A percentile compares a stretch with the other conserved stretches of the same genome.
These are phyloP conservation scores for Euclidium syriacum DNA, from an alignment of 345 rosid genomes.

Conservation along the genomic window DNA sequence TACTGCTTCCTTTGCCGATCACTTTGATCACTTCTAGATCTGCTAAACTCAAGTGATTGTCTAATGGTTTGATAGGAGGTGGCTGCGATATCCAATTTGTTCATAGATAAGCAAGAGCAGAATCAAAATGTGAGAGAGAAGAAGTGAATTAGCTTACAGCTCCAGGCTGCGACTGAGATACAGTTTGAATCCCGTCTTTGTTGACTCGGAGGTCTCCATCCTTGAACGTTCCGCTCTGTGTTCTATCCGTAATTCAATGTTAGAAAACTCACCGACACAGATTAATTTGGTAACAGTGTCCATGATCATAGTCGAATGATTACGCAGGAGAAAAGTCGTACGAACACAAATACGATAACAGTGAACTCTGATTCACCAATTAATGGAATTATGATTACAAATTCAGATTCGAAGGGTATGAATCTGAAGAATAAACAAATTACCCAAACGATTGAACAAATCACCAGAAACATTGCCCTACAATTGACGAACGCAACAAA, in stretches of 20 bases:
- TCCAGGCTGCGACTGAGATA: constrained; percentile 42
- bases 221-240: constrained; percentile 82
- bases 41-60: constrained; percentile 61
- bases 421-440: constrained; percentile 6
- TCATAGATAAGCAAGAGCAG: neutral
- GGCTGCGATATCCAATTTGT: constrained; percentile 37
- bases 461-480: neutral
- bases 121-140: neutral
- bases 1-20: constrained; percentile 90
- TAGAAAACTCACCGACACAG: neutral
- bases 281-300: neutral
- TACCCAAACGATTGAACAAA: neutral
- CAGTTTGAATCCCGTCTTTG: constrained; percentile 76
- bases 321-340: neutral
- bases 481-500: neutral
- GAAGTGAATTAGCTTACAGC: constrained; percentile 43
- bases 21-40: constrained; percentile 81
- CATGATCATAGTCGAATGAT: neutral
- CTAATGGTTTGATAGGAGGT: constrained; percentile 60
- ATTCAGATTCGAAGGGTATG: neutral
- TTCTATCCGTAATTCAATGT: constrained; percentile 35
- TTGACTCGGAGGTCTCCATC: constrained; percentile 94
- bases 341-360: neutral
- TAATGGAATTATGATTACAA: neutral
- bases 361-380: neutral